phyloP scores from a whole-genome alignment of 1,284 basidiomycete species.

The Ganoderma meredithae region DNA sequence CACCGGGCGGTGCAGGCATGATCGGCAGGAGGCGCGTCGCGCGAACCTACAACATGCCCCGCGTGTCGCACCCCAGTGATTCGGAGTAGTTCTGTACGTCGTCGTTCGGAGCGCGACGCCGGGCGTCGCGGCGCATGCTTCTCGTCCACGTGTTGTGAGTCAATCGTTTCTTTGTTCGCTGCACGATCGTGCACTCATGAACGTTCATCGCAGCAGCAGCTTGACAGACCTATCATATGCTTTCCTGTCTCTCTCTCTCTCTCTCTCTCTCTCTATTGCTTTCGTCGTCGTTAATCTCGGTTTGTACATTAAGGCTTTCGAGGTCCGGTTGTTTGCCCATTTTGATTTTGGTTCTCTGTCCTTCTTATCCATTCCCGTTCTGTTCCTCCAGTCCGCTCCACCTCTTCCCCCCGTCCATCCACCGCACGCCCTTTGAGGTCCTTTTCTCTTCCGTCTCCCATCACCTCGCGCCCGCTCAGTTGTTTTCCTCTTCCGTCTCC shows the following conservation, averaged over 20 bases:
- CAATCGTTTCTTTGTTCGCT: background rate
- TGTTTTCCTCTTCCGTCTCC: conserved; percentile 20
- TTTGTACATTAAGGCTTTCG: conserved; percentile 11
- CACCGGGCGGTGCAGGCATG: conserved; percentile 23
- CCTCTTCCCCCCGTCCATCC: background rate
- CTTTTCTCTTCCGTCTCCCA: conserved; percentile 21
- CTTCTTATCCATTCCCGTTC: background rate
- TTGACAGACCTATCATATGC: background rate
- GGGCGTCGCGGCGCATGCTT: conserved; percentile 11
- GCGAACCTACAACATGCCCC: background rate
- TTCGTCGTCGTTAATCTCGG: background rate
- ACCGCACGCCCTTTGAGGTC: background rate
- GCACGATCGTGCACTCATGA: background rate
- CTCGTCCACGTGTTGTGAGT: conserved; percentile 16
- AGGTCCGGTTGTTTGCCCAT: conserved; percentile 10
- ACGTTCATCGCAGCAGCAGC: background rate
- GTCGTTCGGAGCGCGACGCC: conserved; percentile 13
- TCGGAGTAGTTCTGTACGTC: background rate
- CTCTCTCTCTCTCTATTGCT: conserved; percentile 6
- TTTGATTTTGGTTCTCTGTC: background rate
- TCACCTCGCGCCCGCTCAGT: too few species aligned
- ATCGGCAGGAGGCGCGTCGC: conserved; percentile 21
- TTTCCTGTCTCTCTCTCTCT: conserved; percentile 7
- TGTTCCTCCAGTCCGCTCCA: background rate
- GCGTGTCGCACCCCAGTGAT: conserved; percentile 5